Evolutionary conservation across 2,329 filamentous ascomycete species (phyloP), one percentile per base, ranked within the genome.

Genomic region (Cryoendolithus antarcticus): DNA sequence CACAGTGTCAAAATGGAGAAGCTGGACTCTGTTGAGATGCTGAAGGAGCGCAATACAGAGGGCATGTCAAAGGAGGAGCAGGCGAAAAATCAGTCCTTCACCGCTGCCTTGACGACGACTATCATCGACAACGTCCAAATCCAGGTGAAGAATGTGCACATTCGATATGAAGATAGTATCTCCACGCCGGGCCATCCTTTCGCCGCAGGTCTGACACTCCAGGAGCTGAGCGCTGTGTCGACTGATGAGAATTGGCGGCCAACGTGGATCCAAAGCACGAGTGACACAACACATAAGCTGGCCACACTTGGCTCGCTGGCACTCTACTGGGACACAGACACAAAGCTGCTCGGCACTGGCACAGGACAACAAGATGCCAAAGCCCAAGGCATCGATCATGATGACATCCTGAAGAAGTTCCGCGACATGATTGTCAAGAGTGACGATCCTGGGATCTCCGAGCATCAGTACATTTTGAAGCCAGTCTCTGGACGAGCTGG

Each of bases 1-100:
- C 86, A 95, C 58, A 74, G 81, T n/a, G 74, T 98, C 55, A 99
- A 99, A 68, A 93, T 98, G 77, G 91, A 99, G 64, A 94, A 95
- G 64, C 74, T 99, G 5, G 91, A 98, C 60, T 93, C 86, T 50
- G 91, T 91, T 1, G 91, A 99, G 64, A 67, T 99, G 47, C 67
- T 98, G 48, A 93, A 93, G 60, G 89, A 96, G 57, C 76, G 83
- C 38, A 93, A 82, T 45, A 79, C 81, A n/a, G 89, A 94, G 59
- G 88, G 89, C 34, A 80, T 96, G 71, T 93, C 83, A 55, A 78
- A 80, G 48, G 91, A 98, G 59, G 91, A 99, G 59, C 85, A 96
- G 61, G 82, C 94, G 62, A 93, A 93, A 65, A 95, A 84, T 59
- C 89, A 98, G 67, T 95, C 86, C 62, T 98, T 99, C 56, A 95